Base-by-base conservation (phyloP, 2,329 filamentous ascomycete genomes). In the Ophiostoma populinum region DNA sequence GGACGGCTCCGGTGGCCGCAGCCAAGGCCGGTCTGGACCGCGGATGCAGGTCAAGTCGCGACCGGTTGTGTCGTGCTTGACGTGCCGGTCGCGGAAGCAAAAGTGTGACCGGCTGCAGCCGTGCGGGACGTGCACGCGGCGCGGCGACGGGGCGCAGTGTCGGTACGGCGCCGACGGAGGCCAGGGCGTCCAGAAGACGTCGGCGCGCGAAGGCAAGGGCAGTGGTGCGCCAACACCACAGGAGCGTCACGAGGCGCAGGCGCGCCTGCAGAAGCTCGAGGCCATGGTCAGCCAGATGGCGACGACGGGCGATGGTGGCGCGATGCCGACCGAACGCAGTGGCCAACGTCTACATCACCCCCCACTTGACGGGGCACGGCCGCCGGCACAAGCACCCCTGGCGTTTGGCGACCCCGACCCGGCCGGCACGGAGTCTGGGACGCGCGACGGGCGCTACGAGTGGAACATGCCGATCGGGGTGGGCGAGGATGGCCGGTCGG, bases 51-150 rank as follows among this genome's bases (percentile, higher is more conserved):
- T 17, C 19, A 37, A 35, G 18, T 18, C 38, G 4, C 51, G 59
- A 6, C 55, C 53, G 30, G 47, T 59, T 24, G 50, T 62, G 15
- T 61, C 59, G 5, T 62, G 58, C 44, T 47, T 49, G 3, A 46
- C 50, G 28, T 62, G 59, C 38, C 58, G 60, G 40, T 47, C 46
- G 15, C 56, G 59, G 39, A 62, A 62, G 46, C 51, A 56, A 7
- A 55, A 53, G 36, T 62, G 59, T 40, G 58, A 62, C 40, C 52
- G 57, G 11, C 53, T 52, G 26, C 57, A 45, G 19, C 42, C 57
- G 2, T 62, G 59, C 41, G 49, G 51, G 16, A 51, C 54, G 6
- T 62, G 59, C 40, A 45, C 45, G 34, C 57, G 53, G 45, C 52
- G 58, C 24, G 54, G 55, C 12, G 51, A 56, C n/a, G 45, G 40